Base-by-base conservation (phyloP, 2,329 filamentous ascomycete species). In the Xylaria sp. region DNA sequence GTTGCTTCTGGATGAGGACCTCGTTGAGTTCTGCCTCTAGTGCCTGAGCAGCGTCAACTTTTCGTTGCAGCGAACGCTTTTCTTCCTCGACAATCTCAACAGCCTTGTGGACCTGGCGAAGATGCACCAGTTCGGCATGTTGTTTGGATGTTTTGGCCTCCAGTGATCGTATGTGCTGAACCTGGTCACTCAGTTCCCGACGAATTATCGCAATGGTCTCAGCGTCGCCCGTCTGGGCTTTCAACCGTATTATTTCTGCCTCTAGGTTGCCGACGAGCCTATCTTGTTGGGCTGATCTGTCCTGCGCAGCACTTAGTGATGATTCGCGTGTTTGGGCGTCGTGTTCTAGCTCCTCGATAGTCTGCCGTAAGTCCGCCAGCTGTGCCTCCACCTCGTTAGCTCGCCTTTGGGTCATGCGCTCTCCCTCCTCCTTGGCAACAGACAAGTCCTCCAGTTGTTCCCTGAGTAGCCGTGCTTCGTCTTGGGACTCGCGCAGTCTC, bases 81-180 rank as follows among this genome's bases (percentile, higher is more conserved):
- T 99, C 94, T 78, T 99, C 96, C 77, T 99, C 94, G 0, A 98
- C 92, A 1, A 99, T 87, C 75, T 97, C 93, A 1, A 97, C 90
- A n/a, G 92, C 93, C 79, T 92, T 95, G 77, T 94, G 90, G 3
- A 91, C 81, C 71, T 94, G 92, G 15, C 94, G 90, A 42, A 96
- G 85, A 72, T 94, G 91, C 73, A 92, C 93, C 39, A 99, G 81
- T 77, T 99, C 95, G 0, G 85, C 80, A 15, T 88, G 83, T 75
- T 97, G 92, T 56, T 97, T 93, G 27, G 92, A 86, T 69, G 93
- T 97, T 39, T 88, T 88, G 0, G 87, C 85, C 77, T 99, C 96
- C 2, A 99, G 83, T 33, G 88, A 90, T 66, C 93, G 90, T 70
- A 97, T 97, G 75, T 98, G 94, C n/a, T 89, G 86, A 0, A 99